Evolutionary conservation across 1,139 yeast genomes (phyloP).

Genomic region (Chernovozyma aurita): DNA sequence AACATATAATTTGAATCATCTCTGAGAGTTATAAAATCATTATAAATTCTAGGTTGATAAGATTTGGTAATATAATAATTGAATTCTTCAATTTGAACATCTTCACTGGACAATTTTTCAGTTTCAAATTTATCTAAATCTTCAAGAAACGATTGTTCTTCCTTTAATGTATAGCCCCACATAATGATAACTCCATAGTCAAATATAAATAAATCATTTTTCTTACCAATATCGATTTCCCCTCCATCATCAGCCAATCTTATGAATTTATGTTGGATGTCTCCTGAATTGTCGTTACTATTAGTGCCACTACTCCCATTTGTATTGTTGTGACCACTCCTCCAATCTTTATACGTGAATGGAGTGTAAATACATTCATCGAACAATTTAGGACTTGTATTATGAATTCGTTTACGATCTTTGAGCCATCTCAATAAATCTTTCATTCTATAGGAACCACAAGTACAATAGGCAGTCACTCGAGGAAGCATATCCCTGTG

Average conservation of each 20-base stretch:
- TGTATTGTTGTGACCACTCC: conserved; percentile 35
- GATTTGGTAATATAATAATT: conserved; percentile 89
- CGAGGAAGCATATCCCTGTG: conserved; percentile 82
- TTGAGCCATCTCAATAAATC: conserved; percentile 82
- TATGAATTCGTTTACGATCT: conserved; percentile 68
- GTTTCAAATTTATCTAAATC: conserved; percentile 86
- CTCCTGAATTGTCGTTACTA: conserved; percentile 1
- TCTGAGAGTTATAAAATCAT: conserved; percentile 87
- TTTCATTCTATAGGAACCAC: conserved; percentile 86
- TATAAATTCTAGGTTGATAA: conserved; percentile 91
- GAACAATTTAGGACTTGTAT: conserved; percentile 79
- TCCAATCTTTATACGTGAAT: conserved; percentile 77
- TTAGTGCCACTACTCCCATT: background rate
- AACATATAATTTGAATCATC: conserved; percentile 91
- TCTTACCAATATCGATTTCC: conserved; percentile 77
- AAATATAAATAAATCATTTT: conserved; percentile 79
- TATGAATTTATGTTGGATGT: conserved; percentile 42
- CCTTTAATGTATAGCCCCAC: conserved; percentile 89
- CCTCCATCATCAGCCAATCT: conserved; percentile 92
- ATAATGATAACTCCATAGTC: conserved; percentile 92
- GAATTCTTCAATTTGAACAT: conserved; percentile 89
- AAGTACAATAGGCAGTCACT: conserved; percentile 94
- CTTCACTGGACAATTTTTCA: conserved; percentile 86
- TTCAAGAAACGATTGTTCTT: conserved; percentile 75
- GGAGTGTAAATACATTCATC: conserved; percentile 95